phyloP scores from a whole-genome alignment of 202 grass and related monocot genomes.

The Bolboschoenoplectus hybrid region DNA sequence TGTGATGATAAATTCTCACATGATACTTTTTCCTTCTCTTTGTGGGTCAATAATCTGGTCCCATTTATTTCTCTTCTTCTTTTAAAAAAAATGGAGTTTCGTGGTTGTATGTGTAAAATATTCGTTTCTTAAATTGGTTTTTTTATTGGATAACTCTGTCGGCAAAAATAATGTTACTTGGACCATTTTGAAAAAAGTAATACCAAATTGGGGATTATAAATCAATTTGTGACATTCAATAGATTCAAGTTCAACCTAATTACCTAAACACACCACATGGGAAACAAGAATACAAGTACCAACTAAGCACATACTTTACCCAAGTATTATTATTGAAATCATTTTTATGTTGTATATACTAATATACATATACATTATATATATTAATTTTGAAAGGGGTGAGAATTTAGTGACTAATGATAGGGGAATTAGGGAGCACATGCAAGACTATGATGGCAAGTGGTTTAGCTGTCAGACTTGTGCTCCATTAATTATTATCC shows the following conservation, averaged over 20 bases:
- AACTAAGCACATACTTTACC: not conserved
- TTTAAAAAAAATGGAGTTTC: not conserved
- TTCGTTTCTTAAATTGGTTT: not conserved
- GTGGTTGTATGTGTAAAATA: not conserved
- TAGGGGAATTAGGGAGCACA: conserved; percentile 32
- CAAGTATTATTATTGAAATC: conserved; percentile 18
- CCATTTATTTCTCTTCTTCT: not conserved
- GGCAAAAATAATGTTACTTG: not conserved
- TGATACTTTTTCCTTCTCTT: not conserved
- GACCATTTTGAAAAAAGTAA: not conserved
- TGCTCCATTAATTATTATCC: conserved; percentile 38
- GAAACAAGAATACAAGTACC: conserved; percentile 19
- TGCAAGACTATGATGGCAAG: conserved; percentile 35
- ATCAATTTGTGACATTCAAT: not conserved
- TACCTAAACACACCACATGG: conserved; percentile 19
- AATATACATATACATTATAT: too few species aligned
- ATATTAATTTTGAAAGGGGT: conserved; percentile 14
- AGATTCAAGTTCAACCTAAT: not conserved
- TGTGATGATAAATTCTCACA: not conserved
- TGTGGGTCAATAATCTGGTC: not conserved
- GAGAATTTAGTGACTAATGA: conserved; percentile 21
- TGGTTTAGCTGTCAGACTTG: conserved; percentile 30
- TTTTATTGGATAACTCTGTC: not conserved
- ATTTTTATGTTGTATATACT: not conserved
- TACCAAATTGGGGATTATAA: not conserved